Conservation (phyloP, 208 protist species). For the Acanthamoeba triangularis region DNA sequence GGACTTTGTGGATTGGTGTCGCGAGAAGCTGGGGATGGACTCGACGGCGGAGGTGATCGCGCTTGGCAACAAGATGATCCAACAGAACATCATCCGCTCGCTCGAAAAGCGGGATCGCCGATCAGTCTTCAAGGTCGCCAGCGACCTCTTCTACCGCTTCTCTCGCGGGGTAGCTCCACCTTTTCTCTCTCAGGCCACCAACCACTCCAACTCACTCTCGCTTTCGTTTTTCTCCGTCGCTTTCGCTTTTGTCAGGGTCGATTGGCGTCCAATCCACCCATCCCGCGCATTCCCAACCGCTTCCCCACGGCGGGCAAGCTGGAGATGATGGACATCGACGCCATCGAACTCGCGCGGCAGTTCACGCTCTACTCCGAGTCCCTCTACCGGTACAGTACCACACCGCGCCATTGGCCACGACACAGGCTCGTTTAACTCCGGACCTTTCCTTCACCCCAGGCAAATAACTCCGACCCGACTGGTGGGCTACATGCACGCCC, state of each 20-base stretch:
- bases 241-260: background rate
- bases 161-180: background rate
- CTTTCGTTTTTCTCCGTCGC: background rate
- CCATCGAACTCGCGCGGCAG: conserved; percentile 64
- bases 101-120: conserved; percentile 26
- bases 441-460: background rate
- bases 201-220: background rate
- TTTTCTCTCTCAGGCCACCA: background rate
- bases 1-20: conserved; percentile 40
- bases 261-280: background rate
- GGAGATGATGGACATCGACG: conserved; percentile 40
- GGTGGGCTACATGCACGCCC: conserved; percentile 37
- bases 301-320: background rate
- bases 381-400: background rate
- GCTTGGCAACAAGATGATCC: background rate
- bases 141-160: conserved; percentile 53
- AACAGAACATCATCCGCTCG: background rate
- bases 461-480: conserved; percentile 38
- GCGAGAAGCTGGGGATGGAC: conserved; percentile 28
- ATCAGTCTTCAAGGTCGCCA: background rate
- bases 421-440: background rate
- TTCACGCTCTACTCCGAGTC: conserved; percentile 51
- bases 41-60: background rate
- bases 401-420: background rate
- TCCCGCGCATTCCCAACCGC: background rate